These are phyloP conservation scores for Blastocladiella britannica DNA, from an alignment of 192 early-diverging fungal species.

Conservation along the genomic window DNA sequence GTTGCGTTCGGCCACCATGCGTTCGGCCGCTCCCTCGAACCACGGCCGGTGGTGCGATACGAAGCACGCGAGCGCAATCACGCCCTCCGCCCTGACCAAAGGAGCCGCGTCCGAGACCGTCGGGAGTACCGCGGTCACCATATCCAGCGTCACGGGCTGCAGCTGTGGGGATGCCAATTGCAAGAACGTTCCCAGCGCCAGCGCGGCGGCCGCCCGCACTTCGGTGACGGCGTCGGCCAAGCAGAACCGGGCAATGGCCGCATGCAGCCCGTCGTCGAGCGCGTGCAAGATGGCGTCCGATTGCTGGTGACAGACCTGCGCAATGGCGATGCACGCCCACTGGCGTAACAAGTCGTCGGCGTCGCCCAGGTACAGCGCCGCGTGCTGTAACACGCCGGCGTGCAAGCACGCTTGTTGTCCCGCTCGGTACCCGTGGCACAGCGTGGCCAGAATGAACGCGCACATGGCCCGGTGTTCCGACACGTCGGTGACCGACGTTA, in stretches of 20 bases:
- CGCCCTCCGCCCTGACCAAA: conserved; percentile 74
- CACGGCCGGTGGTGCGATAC: conserved; percentile 43
- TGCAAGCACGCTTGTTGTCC: conserved; percentile 73
- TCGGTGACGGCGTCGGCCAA: conserved; percentile 50
- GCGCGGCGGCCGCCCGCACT: conserved; percentile 62
- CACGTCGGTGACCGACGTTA: conserved; percentile 41
- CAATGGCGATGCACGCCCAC: conserved; percentile 75
- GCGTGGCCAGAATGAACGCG: conserved; percentile 77
- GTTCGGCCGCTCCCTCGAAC: conserved; percentile 40
- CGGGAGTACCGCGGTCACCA: conserved; percentile 41
- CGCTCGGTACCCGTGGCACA: conserved; percentile 62
- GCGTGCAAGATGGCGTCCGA: conserved; percentile 45
- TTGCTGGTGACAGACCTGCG: conserved; percentile 62
- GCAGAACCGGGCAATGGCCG: conserved; percentile 28
- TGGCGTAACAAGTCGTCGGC: conserved; percentile 38
- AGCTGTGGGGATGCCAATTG: conserved; percentile 43
- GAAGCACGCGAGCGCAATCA: conserved; percentile 46
- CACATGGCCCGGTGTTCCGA: conserved; percentile 86
- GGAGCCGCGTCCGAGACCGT: conserved; percentile 65
- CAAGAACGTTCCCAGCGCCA: conserved; percentile 59
- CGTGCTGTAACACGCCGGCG: conserved; percentile 44
- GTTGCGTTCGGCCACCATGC: conserved; percentile 16
- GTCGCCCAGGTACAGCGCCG: conserved; percentile 44
- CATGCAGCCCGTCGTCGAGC: conserved; percentile 38
- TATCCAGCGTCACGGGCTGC: conserved; percentile 46